These are phyloP conservation scores for Phytophthora vignae DNA, from an alignment of 352 stramenopile species.

Conservation along the genomic window DNA sequence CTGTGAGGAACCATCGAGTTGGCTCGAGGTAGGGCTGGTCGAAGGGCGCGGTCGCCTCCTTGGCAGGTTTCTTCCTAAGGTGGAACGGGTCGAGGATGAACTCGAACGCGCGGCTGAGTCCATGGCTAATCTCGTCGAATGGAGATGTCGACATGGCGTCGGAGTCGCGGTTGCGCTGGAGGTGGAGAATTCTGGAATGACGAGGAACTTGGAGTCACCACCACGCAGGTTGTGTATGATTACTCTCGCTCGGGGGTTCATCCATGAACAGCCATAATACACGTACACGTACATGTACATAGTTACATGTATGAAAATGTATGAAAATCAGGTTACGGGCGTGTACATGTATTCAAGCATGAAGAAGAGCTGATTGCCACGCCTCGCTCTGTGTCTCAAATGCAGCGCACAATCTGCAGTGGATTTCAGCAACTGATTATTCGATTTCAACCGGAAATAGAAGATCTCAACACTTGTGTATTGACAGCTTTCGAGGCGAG, in stretches of 20 bases:
- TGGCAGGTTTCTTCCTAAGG: constrained; percentile 19
- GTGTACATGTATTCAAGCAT: too few species aligned
- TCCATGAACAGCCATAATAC: background rate
- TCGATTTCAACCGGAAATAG: too few species aligned
- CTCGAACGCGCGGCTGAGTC: constrained; percentile 28
- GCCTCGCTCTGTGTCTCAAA: background rate
- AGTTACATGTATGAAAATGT: too few species aligned
- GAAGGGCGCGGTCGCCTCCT: constrained; percentile 21
- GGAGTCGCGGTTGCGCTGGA: constrained; percentile 4
- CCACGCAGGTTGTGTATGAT: background rate
- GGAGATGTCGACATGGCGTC: constrained; percentile 21
- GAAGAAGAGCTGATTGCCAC: background rate
- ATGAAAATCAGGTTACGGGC: constrained; percentile 1
- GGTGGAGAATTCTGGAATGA: constrained; percentile 17
- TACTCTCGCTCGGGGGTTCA: background rate
- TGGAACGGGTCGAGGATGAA: constrained; percentile 37
- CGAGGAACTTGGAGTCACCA: background rate
- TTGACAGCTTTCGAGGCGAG: too few species aligned
- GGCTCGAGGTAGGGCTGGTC: constrained; percentile 54
- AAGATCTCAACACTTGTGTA: too few species aligned
- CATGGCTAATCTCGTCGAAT: constrained; percentile 22
- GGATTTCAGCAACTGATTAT: background rate
- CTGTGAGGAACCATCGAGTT: constrained; percentile 62
- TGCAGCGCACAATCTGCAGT: background rate
- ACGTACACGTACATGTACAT: too few species aligned